These are phyloP conservation scores for Taphrina confusa DNA, from an alignment of 1,139 yeast species.

Conservation along the genomic window DNA sequence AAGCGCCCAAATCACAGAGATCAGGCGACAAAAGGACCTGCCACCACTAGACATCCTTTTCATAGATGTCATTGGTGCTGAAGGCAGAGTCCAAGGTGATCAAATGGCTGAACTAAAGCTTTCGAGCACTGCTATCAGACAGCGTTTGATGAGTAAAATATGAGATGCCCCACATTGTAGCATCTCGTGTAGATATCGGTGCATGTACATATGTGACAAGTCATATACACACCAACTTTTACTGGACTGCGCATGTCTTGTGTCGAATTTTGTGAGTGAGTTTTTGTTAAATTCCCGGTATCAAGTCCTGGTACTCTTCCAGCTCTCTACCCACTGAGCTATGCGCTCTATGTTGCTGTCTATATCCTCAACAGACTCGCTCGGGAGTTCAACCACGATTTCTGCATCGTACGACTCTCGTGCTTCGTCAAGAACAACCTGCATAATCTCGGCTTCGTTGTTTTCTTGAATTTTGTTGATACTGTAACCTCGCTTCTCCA, in stretches of 20 bases:
- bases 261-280: background rate
- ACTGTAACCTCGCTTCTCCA: conserved; percentile 67
- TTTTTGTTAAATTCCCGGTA: too few species aligned
- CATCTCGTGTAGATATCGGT: background rate
- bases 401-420: conserved; percentile 74
- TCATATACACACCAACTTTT: background rate
- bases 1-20: conserved; percentile 67
- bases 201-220: background rate
- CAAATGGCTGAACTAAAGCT: conserved; percentile 69
- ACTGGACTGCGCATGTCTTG: background rate
- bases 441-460: conserved; percentile 96
- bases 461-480: conserved; percentile 84
- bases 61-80: conserved; percentile 66
- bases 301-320: too few species aligned
- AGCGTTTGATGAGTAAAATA: conserved; percentile 37
- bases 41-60: conserved; percentile 57
- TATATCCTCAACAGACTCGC: conserved; percentile 72
- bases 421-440: conserved; percentile 84
- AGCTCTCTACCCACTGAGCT: conserved; percentile 67
- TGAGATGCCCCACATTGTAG: background rate
- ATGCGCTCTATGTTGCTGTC: conserved; percentile 78
- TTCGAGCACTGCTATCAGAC: conserved; percentile 70
- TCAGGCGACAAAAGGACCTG: conserved; percentile 61
- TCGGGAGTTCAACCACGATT: conserved; percentile 74
- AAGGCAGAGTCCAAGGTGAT: conserved; percentile 51